Evolutionary conservation across 345 rosid species (phyloP), one percentile per base, ranked within the genome.

Genomic region (Melaleuca quinquenervia): DNA sequence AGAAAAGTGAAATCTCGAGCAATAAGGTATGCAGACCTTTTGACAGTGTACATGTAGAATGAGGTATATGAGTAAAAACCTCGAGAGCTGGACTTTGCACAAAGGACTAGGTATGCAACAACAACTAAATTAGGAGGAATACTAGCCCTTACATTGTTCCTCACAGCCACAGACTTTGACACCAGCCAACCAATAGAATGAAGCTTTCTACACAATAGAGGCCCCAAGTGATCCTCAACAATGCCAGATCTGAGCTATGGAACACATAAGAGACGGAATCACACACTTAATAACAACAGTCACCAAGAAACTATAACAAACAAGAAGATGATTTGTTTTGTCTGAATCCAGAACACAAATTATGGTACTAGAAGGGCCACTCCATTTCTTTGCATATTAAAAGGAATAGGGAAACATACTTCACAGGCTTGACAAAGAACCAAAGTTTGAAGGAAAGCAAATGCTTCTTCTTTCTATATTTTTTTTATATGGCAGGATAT

Each of bases 201-300:
- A 82, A 97, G 89, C 92, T 96, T 96, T 93, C 89, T 91, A 90
- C 96, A 91, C 86, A 97, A 84, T 41, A 90, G 90, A 87, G 89
- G 93, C 88, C 96, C 97, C 93, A 96, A 86, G 11, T 93, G 94
- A 93, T 97, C 99, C 90, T 94, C 97, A 94, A 93, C 95, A 89
- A 93, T 94, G 94, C 99, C 98, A 84, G 91, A 97, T 93, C 99
- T 97, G 99, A 97, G 98, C 99, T 96, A 97, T 94, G 96, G 96
- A 95, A 91, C 94, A 96, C 87, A 94, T 88, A 85, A 89, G 87
- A 87, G 88, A 84, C 88, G 52, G 80, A 70, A 70, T 70, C 80
- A 70, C 6, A 24, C 80, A 70, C 70, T 58, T 58, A 58, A 58
- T 58, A 58, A n/a, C 48, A 36, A 32, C 26, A 70, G 26, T 70